Base-by-base conservation (phyloP, 1,284 basidiomycete genomes). In the Exobasidium cylindrosporum region DNA sequence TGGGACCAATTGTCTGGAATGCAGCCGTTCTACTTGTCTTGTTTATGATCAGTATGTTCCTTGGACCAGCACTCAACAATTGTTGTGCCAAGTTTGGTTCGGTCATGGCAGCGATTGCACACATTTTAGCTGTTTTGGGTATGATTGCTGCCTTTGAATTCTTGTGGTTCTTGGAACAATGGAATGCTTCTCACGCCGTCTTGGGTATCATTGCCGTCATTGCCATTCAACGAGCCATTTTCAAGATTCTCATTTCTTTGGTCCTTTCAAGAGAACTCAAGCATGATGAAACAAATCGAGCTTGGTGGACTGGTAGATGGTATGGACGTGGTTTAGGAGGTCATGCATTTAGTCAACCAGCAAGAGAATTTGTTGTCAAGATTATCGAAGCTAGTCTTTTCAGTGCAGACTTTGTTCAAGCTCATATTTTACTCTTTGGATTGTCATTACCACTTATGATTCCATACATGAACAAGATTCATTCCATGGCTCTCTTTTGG, bases 1-100 rank as follows among this genome's bases (percentile, higher is more conserved):
- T 98, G 21, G 95, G 95, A 4, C 96, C 95, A 1, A 89, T 98
- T 73, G 92, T 95, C 3, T 97, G 88, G 87, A 98, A 98, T 80
- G 92, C 91, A 23, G 90, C 89, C 0, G 82, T 97, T 26, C 84
- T 98, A 55, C 82, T 97, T 67, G 83, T 87, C 11, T 82, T 94
- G 62, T 97, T 98, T 87, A 80, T 98, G 69, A 82, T 92, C 68
- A 94, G 92, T 61, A 82, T 97, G 65, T 90, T 95, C 86, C 85
- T 96, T 26, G 94, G 95, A 3, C 94, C 94, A 0, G 87, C 93
- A 83, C 84, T 97, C 69, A 90, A 92, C 81, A 86, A 87, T 24
- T 81, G 80, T 77, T 81, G 79, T 59, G 73, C 67, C 60, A 77
- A 78, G 66, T 79, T 79, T 29, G 77, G 76, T 46, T 77, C 74